Evolutionary conservation across 306 rosid species (phyloP), one percentile per base, ranked within the genome.

Genomic region (Inga laurina): DNA sequence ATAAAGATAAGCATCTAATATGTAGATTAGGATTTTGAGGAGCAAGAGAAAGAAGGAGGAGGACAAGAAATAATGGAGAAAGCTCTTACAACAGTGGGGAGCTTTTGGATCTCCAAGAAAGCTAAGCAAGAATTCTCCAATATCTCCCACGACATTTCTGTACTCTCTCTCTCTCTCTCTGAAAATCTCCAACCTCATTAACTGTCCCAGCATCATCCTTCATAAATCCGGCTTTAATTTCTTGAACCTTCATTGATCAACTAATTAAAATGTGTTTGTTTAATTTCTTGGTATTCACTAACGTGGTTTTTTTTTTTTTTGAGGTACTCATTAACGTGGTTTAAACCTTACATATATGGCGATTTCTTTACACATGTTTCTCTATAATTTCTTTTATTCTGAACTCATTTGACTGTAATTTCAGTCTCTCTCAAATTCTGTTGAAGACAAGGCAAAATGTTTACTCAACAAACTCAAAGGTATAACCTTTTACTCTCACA

Each of bases 381-480:
- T 56, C 30, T 14, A 0, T 41, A 41, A 5, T 49, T 56, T 2
- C 27, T 62, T 8, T 4, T 10, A 11, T 24, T 34, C 79, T 86
- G 10, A 80, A 10, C 22, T 30, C 34, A 7, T 0, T 54, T 41
- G 71, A 49, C 77, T 77, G 65, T 69, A 51, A 65, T 86, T 88
- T 22, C 91, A 94, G 98, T 88, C 92, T 76, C 79, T 94, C 82
- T 91, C 98, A 56, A 91, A 74, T 66, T 91, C 89, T 4, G 94
- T 94, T n/a, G 98, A 94, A 85, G 95, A 87, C 80, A 94, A 92
- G 90, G 95, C 98, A 12, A 94, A 92, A 87, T 85, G 91, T 92
- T 76, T 94, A 77, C 88, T 94, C 88, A 90, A 84, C 93, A 92
- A 92, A 71, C 92, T 94, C 6, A 94, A 91, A 94, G 98, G 98